These are phyloP conservation scores for Naganishia kalamii DNA, from an alignment of 768 basidiomycete species.

Conservation along the genomic window DNA sequence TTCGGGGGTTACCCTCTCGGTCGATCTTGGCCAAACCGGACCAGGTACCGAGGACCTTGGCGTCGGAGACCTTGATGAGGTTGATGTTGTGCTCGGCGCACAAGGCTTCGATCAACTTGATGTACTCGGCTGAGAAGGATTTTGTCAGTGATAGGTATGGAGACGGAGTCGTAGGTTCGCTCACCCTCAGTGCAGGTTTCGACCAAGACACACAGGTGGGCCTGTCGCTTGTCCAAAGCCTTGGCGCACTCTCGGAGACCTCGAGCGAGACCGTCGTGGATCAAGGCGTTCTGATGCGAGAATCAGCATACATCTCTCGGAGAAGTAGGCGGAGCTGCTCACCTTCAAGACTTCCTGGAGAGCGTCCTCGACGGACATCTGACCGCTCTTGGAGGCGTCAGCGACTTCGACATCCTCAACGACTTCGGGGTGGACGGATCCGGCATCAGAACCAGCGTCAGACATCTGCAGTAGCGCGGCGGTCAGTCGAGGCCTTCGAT, in stretches of 20 bases:
- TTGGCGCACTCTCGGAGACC: conserved; percentile 97
- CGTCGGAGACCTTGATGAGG: conserved; percentile 97
- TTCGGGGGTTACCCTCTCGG: conserved; percentile 95
- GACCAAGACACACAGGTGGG: conserved; percentile 95
- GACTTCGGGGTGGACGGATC: conserved; percentile 45
- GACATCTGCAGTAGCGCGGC: conserved; percentile 37
- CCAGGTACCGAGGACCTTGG: conserved; percentile 97
- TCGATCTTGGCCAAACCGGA: conserved; percentile 99
- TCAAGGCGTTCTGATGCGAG: conserved; percentile 64
- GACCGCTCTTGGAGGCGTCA: conserved; percentile 66
- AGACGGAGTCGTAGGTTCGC: conserved; percentile 11
- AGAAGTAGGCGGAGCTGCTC: not conserved
- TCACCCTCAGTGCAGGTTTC: conserved; percentile 87
- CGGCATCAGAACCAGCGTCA: conserved; percentile 47
- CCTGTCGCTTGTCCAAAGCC: conserved; percentile 96
- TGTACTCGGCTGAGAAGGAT: conserved; percentile 71
- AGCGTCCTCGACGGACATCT: conserved; percentile 84
- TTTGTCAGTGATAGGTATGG: not conserved
- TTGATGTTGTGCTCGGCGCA: conserved; percentile 99
- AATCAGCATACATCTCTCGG: not conserved
- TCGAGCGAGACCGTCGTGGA: conserved; percentile 96
- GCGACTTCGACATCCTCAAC: conserved; percentile 68
- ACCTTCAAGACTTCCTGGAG: conserved; percentile 86
- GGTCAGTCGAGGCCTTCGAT: not conserved
- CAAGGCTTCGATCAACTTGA: conserved; percentile 99